phyloP scores from a whole-genome alignment of 345 rosid genomes.

The Lepidium aucheri region DNA sequence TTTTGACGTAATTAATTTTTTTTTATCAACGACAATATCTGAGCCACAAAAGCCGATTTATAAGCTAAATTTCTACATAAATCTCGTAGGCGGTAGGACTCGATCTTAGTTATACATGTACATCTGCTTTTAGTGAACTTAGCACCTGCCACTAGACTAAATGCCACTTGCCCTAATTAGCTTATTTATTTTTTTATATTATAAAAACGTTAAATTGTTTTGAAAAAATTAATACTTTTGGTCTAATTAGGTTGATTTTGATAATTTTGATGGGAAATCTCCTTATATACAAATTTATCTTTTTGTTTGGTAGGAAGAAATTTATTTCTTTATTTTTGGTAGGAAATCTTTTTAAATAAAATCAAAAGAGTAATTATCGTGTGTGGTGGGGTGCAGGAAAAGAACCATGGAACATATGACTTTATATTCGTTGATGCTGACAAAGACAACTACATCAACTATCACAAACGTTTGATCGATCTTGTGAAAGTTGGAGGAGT shows the following conservation, averaged over 20 bases:
- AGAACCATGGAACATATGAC: constrained; percentile 66
- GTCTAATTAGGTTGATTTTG: background rate
- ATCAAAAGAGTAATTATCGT: background rate
- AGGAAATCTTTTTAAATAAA: too few relatives aligned
- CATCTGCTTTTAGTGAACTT: too few relatives aligned
- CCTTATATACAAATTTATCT: background rate
- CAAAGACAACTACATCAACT: constrained; percentile 90
- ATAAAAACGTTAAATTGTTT: background rate
- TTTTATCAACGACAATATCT: too few relatives aligned
- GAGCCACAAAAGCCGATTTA: too few relatives aligned
- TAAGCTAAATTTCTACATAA: too few relatives aligned
- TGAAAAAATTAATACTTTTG: background rate
- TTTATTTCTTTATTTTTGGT: background rate
- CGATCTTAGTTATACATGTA: too few relatives aligned
- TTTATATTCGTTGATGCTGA: constrained; percentile 98
- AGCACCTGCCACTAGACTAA: too few relatives aligned
- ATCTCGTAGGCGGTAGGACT: too few relatives aligned
- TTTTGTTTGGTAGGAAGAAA: background rate
- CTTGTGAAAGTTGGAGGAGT: constrained; percentile 83
- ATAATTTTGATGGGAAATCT: background rate
- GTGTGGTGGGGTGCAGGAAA: constrained; percentile 42
- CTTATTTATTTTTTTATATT: too few relatives aligned
- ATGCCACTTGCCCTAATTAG: too few relatives aligned
- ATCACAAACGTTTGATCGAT: constrained; percentile 78
- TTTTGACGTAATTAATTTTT: background rate